phyloP scores from a whole-genome alignment of 1,139 yeast genomes.

The Lodderomyces orthopsilosis region DNA sequence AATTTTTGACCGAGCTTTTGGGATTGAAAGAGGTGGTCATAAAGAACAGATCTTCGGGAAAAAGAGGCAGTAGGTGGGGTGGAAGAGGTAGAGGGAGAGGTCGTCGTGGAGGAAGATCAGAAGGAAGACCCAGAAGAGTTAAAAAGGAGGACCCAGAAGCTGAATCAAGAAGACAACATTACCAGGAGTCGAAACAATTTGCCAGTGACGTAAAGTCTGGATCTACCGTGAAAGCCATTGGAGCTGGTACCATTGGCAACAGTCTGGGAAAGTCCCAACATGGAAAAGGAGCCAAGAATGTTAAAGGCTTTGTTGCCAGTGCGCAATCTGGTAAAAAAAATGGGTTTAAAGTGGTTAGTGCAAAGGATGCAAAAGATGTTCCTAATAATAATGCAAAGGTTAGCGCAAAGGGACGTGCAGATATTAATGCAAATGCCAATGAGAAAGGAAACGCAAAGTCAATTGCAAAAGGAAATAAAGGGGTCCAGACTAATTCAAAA shows the following conservation, averaged over 20 bases:
- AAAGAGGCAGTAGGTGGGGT: constrained; percentile 20
- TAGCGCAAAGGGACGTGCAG: not conserved
- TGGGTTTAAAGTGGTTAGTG: not conserved
- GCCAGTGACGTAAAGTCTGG: constrained; percentile 38
- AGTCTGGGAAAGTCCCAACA: not conserved
- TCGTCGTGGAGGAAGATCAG: constrained; percentile 8
- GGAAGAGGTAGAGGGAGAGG: constrained; percentile 21
- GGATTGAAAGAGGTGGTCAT: constrained; percentile 44
- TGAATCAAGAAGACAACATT: constrained; percentile 41
- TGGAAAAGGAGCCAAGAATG: not conserved
- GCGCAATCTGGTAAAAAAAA: not conserved
- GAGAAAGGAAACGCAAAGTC: no score
- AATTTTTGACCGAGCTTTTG: constrained; percentile 44
- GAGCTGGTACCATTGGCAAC: constrained; percentile 20
- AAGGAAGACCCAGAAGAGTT: constrained; percentile 16
- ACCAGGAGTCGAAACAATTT: constrained; percentile 31
- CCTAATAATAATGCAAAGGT: not conserved
- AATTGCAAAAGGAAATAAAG: no score
- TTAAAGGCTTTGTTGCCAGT: not conserved
- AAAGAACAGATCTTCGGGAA: constrained; percentile 20
- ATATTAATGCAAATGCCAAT: not conserved
- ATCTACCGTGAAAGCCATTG: constrained; percentile 43
- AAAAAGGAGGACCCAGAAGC: constrained; percentile 27
- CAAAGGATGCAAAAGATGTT: not conserved
- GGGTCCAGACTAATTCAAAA: no score